Percentiles rank a stretch among this genome's conserved stretches.
Evolutionary conservation across 2,329 filamentous ascomycete genomes (phyloP).

Genomic region (Xylaria digitata): DNA sequence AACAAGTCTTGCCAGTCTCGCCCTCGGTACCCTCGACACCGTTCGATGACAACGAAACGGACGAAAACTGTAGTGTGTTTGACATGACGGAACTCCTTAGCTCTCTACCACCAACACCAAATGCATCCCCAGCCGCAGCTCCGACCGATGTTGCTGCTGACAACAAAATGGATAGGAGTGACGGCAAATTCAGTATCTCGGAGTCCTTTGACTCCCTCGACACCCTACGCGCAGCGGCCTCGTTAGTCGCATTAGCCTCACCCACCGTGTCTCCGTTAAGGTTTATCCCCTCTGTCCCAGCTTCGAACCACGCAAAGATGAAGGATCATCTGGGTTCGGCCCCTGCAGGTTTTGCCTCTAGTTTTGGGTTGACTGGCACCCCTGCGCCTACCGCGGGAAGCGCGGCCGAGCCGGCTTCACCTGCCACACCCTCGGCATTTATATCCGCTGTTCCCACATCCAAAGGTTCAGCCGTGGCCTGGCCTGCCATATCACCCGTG

Average conservation of each 20-base stretch:
- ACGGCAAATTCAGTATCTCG: background rate
- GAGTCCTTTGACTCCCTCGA: too few relatives aligned
- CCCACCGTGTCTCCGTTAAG: background rate
- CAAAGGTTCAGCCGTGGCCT: background rate
- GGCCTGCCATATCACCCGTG: background rate
- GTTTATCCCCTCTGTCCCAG: background rate
- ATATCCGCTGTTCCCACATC: background rate
- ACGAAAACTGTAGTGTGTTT: background rate
- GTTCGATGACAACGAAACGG: background rate
- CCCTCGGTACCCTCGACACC: background rate
- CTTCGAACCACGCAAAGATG: background rate
- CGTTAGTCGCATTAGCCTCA: background rate
- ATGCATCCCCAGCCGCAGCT: background rate
- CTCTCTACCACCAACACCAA: slow-evolving; percentile 6
- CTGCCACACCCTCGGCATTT: background rate
- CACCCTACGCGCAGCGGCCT: background rate
- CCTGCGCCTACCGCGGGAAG: background rate
- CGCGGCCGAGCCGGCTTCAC: background rate
- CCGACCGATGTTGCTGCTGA: background rate
- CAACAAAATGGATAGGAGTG: background rate
- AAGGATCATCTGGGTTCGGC: background rate
- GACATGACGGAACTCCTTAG: background rate
- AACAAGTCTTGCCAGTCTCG: background rate
- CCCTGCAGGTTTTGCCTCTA: background rate
- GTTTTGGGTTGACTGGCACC: background rate